Conservation (phyloP, 176 grass and related monocot genomes). For the Oryza australiensis region DNA sequence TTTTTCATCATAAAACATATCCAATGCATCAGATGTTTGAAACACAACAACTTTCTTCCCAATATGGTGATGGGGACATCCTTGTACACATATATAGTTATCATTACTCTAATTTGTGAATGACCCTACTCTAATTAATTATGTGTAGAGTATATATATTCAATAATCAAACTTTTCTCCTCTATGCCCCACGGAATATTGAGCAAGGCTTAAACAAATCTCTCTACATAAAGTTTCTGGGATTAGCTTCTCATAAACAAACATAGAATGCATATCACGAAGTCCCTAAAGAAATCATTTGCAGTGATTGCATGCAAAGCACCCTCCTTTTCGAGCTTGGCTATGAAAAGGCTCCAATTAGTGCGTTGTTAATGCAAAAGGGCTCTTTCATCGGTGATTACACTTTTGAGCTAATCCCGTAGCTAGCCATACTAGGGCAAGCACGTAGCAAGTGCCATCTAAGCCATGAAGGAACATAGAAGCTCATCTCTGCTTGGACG, state of each 20-base stretch:
- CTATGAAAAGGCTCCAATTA: constrained; percentile 29
- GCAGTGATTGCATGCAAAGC: constrained; percentile 1
- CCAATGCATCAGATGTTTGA: not conserved
- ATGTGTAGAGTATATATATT: constrained; percentile 22
- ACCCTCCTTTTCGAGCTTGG: constrained; percentile 14
- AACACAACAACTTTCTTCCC: not conserved
- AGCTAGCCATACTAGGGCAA: constrained; percentile 31
- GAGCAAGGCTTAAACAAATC: constrained; percentile 13
- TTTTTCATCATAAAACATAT: not conserved
- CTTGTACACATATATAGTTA: not conserved
- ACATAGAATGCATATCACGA: constrained; percentile 38
- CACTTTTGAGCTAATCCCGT: constrained; percentile 42
- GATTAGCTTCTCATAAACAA: constrained; percentile 48
- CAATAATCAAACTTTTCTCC: constrained; percentile 23
- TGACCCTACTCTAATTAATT: constrained; percentile 28
- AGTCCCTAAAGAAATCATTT: constrained; percentile 41
- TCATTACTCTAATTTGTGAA: not conserved
- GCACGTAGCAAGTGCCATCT: constrained; percentile 47
- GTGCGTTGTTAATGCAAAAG: constrained; percentile 22
- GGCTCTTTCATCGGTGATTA: constrained; percentile 35
- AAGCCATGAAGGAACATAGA: constrained; percentile 32
- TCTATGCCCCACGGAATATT: constrained; percentile 50
- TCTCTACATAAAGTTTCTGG: constrained; percentile 24
- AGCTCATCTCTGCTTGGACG: constrained; percentile 24
- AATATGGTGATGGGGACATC: not conserved